phyloP scores from a whole-genome alignment of 805 yeast species.

The Tetrapisispora iriomotensis region DNA sequence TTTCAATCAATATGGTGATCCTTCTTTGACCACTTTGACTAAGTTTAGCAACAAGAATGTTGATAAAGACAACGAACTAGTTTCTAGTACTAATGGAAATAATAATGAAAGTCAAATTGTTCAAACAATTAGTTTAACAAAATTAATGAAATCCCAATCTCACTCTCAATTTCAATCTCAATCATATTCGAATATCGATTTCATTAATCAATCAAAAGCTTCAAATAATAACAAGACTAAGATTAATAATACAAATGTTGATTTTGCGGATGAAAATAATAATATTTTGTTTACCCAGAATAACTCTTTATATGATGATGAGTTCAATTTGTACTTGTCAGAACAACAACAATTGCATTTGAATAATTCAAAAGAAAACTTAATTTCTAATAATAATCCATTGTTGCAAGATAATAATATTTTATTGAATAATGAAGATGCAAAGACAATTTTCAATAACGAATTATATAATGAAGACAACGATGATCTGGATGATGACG shows the following conservation, averaged over 20 bases:
- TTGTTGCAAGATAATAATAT: constrained; percentile 19
- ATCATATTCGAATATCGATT: background rate
- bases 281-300: constrained; percentile 10
- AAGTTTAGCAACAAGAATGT: constrained; percentile 7
- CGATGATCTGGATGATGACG: constrained; percentile 17
- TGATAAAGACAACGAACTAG: too few species aligned
- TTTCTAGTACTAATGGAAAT: too few species aligned
- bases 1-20: constrained; percentile 29
- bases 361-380: constrained; percentile 9
- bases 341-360: constrained; percentile 1
- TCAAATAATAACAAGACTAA: background rate
- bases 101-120: constrained; percentile 8
- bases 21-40: constrained; percentile 26
- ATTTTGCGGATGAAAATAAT: background rate
- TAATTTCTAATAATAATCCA: constrained; percentile 17
- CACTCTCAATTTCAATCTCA: background rate
- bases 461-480: constrained; percentile 24
- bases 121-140: constrained; percentile 21
- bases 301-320: constrained; percentile 13
- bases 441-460: constrained; percentile 24
- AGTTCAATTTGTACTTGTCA: constrained; percentile 8
- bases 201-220: background rate
- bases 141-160: constrained; percentile 13
- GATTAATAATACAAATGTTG: background rate
- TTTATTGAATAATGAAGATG: constrained; percentile 21